These are phyloP conservation scores for Citrus maxima DNA, from an alignment of 345 rosid genomes.

Conservation along the genomic window DNA sequence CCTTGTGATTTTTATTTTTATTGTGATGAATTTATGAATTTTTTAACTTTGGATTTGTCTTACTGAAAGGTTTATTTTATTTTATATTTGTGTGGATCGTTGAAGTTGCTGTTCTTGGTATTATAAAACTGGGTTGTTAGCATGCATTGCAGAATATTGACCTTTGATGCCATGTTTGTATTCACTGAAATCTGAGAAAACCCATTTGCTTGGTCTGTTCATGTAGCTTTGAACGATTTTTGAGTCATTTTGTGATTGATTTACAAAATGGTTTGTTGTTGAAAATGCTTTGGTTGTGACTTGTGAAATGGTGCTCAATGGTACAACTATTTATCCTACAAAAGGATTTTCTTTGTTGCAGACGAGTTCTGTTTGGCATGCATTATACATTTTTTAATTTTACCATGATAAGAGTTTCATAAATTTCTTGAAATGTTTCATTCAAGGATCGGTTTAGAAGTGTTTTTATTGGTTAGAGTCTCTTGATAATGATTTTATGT, in stretches of 20 bases:
- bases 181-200: not conserved
- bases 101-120: not conserved
- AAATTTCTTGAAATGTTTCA: not conserved
- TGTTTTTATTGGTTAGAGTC: not conserved
- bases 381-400: not conserved
- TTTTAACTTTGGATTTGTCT: not conserved
- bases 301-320: not conserved
- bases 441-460: not conserved
- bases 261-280: not conserved
- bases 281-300: not conserved
- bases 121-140: slow-evolving; percentile 1
- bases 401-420: not conserved
- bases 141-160: slow-evolving; percentile 2
- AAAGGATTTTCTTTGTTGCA: not conserved
- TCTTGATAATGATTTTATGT: not conserved
- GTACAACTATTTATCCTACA: not conserved
- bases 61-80: not conserved
- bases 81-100: not conserved
- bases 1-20: not conserved
- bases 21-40: not conserved
- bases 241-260: not conserved
- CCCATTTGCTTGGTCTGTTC: not conserved
- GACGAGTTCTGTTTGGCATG: not conserved
- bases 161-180: not conserved
- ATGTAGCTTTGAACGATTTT: not conserved